Evolutionary conservation across 2,329 filamentous ascomycete species (phyloP).

Genomic region (Curvularia verruculosa): DNA sequence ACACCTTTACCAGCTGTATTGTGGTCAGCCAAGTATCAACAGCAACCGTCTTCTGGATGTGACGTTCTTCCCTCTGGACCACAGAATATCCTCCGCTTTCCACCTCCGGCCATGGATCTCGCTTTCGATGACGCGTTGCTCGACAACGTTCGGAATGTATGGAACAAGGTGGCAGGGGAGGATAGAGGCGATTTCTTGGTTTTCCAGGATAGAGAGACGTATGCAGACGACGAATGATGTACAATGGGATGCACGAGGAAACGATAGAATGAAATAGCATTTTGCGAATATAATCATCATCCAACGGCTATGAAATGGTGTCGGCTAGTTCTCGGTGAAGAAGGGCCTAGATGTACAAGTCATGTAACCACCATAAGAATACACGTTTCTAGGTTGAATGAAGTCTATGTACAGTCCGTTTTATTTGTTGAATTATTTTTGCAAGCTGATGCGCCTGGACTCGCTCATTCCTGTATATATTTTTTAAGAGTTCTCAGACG

Average conservation of each 20-base stretch:
- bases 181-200: constrained; percentile 70
- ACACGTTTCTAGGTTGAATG: background rate
- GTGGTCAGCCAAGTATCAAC: constrained; percentile 62
- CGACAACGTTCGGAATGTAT: constrained; percentile 70
- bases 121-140: constrained; percentile 76
- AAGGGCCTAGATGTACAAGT: background rate
- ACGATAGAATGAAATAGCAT: background rate
- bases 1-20: constrained; percentile 51
- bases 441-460: background rate
- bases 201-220: constrained; percentile 77
- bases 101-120: constrained; percentile 66
- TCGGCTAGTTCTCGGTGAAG: background rate
- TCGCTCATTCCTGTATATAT: constrained; percentile 49
- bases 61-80: constrained; percentile 32
- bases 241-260: background rate
- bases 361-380: background rate
- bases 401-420: background rate
- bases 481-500: constrained; percentile 57
- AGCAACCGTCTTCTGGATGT: constrained; percentile 40
- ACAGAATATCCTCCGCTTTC: constrained; percentile 61
- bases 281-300: background rate
- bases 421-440: background rate
- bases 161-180: constrained; percentile 67
- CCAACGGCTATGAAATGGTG: background rate
- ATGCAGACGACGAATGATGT: constrained; percentile 59